phyloP scores from a whole-genome alignment of 2,329 filamentous ascomycete species.

The Aureobasidium sp. region DNA sequence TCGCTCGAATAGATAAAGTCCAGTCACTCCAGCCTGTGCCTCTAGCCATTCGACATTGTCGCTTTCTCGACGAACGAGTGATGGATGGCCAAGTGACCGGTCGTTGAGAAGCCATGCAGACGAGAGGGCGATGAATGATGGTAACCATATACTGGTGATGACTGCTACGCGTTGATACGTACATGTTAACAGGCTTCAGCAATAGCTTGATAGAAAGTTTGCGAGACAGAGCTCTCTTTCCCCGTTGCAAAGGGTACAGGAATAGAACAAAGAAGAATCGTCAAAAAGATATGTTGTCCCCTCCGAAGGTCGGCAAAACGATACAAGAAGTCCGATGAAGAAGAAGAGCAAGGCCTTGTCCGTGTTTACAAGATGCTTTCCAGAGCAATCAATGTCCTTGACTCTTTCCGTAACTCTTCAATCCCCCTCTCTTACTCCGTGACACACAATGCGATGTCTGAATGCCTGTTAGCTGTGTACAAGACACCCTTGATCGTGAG shows the following conservation, averaged over 20 bases:
- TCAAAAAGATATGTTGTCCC: constrained; percentile 1
- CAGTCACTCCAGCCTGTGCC: neutral
- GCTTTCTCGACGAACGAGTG: neutral
- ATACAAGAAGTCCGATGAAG: constrained; percentile 2
- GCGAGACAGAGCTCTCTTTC: neutral
- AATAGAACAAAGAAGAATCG: constrained; percentile 7
- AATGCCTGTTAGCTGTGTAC: neutral
- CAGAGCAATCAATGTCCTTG: constrained; percentile 1
- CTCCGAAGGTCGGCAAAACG: neutral
- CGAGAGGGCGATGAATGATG: neutral
- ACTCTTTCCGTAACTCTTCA: neutral
- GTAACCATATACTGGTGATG: neutral
- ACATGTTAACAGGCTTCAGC: constrained; percentile 8
- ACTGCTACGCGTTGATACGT: constrained; percentile 10
- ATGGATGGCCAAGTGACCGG: neutral
- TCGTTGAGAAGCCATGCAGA: neutral
- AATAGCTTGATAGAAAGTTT: neutral
- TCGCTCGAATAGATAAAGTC: neutral
- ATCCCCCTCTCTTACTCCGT: neutral
- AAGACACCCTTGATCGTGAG: neutral
- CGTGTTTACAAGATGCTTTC: constrained; percentile 3
- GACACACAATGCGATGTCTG: neutral
- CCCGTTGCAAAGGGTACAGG: neutral
- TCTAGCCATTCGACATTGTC: neutral
- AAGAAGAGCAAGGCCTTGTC: neutral